These are phyloP conservation scores for Alternaria incomplexa DNA, from an alignment of 2,329 filamentous ascomycete genomes.

Conservation along the genomic window DNA sequence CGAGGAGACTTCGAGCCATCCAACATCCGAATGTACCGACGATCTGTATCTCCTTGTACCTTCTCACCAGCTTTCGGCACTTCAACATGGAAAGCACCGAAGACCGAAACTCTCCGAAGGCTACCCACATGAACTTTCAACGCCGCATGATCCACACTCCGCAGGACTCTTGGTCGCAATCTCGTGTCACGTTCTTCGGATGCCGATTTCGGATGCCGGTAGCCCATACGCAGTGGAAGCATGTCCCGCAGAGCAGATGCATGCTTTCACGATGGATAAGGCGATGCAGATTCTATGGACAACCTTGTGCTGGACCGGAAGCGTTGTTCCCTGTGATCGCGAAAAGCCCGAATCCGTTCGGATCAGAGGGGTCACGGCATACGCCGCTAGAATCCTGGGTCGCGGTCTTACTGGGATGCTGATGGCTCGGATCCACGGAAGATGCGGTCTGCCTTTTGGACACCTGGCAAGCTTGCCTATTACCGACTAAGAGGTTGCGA, in stretches of 20 bases:
- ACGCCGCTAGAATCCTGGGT: not conserved
- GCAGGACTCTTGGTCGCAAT: not conserved
- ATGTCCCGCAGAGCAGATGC: not conserved
- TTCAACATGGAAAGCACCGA: not conserved
- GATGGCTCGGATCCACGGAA: conserved; percentile 2
- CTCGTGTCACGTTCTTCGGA: not conserved
- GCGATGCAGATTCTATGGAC: not conserved
- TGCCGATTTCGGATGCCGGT: not conserved
- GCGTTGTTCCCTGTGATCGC: not conserved
- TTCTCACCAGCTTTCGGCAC: not conserved
- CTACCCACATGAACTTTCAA: not conserved
- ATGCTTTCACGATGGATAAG: not conserved
- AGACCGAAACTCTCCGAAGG: not conserved
- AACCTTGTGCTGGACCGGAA: not conserved
- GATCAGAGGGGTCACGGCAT: not conserved
- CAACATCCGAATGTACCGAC: not conserved
- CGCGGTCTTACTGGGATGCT: not conserved
- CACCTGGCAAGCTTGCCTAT: not conserved
- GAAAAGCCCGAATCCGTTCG: not conserved
- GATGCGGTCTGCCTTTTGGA: not conserved
- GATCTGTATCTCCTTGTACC: not conserved
- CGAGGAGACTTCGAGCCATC: not conserved
- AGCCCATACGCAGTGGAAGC: not conserved
- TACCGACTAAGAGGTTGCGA: not conserved
- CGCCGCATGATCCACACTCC: not conserved